A percentile compares a stretch with the other conserved stretches of the same genome.
These are phyloP conservation scores for Colletotrichum sp. DNA, from an alignment of 2,329 filamentous ascomycete genomes.

Conservation along the genomic window DNA sequence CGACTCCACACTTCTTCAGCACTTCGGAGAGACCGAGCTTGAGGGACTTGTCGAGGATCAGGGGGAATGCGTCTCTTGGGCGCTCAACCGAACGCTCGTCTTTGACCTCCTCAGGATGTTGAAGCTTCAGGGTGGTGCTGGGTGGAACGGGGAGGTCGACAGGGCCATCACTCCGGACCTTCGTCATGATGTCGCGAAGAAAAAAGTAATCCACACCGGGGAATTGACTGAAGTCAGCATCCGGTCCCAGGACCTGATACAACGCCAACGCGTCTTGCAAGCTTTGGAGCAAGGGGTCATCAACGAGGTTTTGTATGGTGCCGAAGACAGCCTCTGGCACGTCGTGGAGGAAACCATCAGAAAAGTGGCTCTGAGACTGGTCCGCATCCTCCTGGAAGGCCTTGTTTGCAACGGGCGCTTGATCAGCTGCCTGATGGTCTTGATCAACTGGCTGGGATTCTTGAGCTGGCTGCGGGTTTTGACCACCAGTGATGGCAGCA, in stretches of 20 bases:
- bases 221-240: not conserved
- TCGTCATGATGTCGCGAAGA: not conserved
- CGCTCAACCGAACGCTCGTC: not conserved
- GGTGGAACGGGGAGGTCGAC: not conserved
- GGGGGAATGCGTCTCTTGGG: slow-evolving; percentile 14
- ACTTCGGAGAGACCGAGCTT: slow-evolving; percentile 26
- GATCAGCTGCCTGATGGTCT: not conserved
- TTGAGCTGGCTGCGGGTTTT: not conserved
- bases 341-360: not conserved
- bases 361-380: not conserved
- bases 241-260: not conserved
- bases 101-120: not conserved
- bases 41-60: slow-evolving; percentile 5
- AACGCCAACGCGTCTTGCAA: not conserved
- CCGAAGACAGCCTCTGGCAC: not conserved
- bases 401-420: not conserved
- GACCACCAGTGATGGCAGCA: not conserved
- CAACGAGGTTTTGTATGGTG: not conserved
- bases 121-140: not conserved
- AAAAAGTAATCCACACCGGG: not conserved
- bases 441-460: not conserved
- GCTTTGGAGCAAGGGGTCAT: not conserved
- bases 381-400: not conserved
- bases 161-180: not conserved
- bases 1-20: slow-evolving; percentile 28